Evolutionary conservation across 768 basidiomycete species (phyloP).

Genomic region (Amylocystis lapponica): DNA sequence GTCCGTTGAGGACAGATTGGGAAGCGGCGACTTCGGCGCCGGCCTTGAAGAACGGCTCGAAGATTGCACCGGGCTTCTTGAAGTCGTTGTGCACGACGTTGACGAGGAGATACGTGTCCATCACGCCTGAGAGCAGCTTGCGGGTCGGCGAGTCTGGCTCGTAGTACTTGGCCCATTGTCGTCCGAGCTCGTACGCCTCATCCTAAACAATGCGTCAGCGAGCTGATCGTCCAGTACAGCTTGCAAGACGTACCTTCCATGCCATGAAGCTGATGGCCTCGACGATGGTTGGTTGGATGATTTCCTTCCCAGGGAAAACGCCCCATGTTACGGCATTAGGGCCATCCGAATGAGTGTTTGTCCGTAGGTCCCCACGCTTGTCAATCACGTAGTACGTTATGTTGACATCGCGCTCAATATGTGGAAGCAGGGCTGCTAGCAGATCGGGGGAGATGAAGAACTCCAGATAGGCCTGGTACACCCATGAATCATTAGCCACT

Average conservation of each 20-base stretch:
- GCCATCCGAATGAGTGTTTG: constrained; percentile 92
- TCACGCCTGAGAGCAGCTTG: constrained; percentile 68
- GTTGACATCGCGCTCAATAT: constrained; percentile 81
- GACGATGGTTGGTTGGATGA: constrained; percentile 93
- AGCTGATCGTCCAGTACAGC: neutral
- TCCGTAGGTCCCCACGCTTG: constrained; percentile 88
- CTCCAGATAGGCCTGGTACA: constrained; percentile 81
- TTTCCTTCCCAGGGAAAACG: constrained; percentile 95
- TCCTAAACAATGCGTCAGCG: constrained; percentile 44
- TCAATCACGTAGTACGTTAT: constrained; percentile 98
- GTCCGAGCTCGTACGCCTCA: constrained; percentile 89
- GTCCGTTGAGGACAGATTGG: constrained; percentile 23
- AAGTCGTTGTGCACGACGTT: constrained; percentile 98
- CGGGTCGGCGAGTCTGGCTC: constrained; percentile 70
- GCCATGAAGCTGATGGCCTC: constrained; percentile 98
- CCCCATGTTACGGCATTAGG: constrained; percentile 99
- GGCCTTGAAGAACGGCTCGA: constrained; percentile 77
- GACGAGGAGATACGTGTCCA: constrained; percentile 81
- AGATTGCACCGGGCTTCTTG: constrained; percentile 79
- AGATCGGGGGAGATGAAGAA: constrained; percentile 84
- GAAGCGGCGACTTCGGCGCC: constrained; percentile 51
- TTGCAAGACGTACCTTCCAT: constrained; percentile 66
- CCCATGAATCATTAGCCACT: neutral
- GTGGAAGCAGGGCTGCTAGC: constrained; percentile 63
- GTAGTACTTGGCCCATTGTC: constrained; percentile 87